phyloP scores from a whole-genome alignment of 176 grass and related monocot species.

The Areca catechu region DNA sequence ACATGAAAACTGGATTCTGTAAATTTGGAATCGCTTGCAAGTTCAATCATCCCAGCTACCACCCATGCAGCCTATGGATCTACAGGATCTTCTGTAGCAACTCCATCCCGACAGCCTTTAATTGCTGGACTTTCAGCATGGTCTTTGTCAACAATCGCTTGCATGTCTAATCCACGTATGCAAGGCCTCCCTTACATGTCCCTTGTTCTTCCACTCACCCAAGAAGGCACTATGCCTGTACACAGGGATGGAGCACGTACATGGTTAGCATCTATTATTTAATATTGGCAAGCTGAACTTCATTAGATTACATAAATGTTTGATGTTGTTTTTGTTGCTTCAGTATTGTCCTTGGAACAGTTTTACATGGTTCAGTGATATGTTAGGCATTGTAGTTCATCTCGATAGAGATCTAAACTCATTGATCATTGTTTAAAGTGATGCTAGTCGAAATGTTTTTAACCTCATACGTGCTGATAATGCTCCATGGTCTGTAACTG shows the following conservation, averaged over 20 bases:
- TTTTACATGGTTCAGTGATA: no score
- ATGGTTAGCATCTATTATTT: constrained; percentile 10
- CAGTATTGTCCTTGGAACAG: background rate
- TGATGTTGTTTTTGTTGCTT: background rate
- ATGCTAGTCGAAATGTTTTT: no score
- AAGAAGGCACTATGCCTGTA: constrained; percentile 10
- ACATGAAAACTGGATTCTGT: constrained; percentile 9
- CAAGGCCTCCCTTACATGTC: constrained; percentile 20
- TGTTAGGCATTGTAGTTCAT: no score
- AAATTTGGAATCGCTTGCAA: constrained; percentile 31
- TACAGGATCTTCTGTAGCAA: constrained; percentile 17
- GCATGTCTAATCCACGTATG: constrained; percentile 9
- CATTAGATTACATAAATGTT: background rate
- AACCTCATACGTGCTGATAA: no score
- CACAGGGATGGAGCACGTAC: constrained; percentile 27
- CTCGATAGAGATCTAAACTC: no score
- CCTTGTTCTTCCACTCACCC: constrained; percentile 13
- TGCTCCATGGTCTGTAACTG: no score
- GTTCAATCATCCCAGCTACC: constrained; percentile 30
- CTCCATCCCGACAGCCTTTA: constrained; percentile 9
- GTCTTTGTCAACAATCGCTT: constrained; percentile 23
- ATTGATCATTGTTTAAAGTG: no score
- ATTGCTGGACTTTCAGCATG: constrained; percentile 18
- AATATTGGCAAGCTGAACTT: background rate
- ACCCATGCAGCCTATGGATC: constrained; percentile 5